Base-by-base conservation (phyloP, 495 filamentous ascomycete genomes). In the Aspergillus sclerotiicarbonarius region DNA sequence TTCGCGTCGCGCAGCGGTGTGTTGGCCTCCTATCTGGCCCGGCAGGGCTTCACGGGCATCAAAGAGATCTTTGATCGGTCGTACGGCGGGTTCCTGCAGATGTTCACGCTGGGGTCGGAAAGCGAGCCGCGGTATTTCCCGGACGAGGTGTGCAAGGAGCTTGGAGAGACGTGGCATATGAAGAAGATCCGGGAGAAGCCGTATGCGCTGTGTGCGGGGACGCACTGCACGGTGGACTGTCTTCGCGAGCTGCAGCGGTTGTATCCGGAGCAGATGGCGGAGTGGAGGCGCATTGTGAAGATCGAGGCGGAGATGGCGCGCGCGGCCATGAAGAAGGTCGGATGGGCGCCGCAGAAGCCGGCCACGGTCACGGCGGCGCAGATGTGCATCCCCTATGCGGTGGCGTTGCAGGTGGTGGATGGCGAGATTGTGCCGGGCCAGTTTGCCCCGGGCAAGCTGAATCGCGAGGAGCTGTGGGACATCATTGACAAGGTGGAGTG, bases 381-480 rank as follows among this genome's bases (percentile, higher is more conserved):
- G 57, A 81, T 81, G 75, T 74, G 67, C 48, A 61, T 60, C 64
- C 19, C 45, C 4, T 81, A 81, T 65, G 67, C 70, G 16, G 73
- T 65, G 1, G 76, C 76, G 13, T 62, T 68, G 21, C 72, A 77
- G 54, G 44, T 80, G 2, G 59, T 81, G 4, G 71, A 81, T 49
- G 54, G 61, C 15, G 31, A 72, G 25, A 74, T 79, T 3, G 52
- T 74, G 13, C 62, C 68, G 3, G 58, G 62, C 5, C 63, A 76
- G 46, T 79, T 75, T 50, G 52, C 57, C 8, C 51, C 66, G 21
- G 57, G 62, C 15, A 59, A 67, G 54, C 61, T 80, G 8, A 67
- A 78, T 33, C 59, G 73, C 12, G 72, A 77, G 49, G 49, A 66
- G 7, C 37, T 80, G 6, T 79, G 76, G 73, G 51, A 65, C 6